Evolutionary conservation across 441 rosid species (phyloP).

Genomic region (Sinapis alba): DNA sequence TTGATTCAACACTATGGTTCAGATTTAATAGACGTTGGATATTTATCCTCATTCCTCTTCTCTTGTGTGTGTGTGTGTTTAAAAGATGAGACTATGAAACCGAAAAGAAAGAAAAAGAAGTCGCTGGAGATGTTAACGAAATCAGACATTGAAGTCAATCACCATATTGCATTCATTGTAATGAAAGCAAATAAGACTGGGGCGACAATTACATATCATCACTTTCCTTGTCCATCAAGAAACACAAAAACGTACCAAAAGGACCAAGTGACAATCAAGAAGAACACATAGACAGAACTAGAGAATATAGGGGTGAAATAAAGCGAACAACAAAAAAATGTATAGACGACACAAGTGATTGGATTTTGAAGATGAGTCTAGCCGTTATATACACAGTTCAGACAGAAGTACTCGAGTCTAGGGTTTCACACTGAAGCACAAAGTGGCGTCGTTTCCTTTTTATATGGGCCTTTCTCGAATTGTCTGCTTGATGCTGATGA

Average conservation of each 20-base stretch:
- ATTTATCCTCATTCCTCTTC: not conserved
- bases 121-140: not conserved
- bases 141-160: slow-evolving; percentile 15
- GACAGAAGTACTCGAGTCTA: not conserved
- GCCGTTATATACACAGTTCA: not conserved
- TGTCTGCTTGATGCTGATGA: not conserved
- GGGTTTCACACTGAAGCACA: not conserved
- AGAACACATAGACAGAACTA: not conserved
- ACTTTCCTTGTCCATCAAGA: not conserved
- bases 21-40: slow-evolving; percentile 15
- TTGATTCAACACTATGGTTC: not conserved
- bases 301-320: not conserved
- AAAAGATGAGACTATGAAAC: not conserved
- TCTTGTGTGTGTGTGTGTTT: not conserved
- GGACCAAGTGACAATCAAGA: not conserved
- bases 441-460: not conserved
- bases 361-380: not conserved
- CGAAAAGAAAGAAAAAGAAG: not conserved
- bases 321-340: not conserved
- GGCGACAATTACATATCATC: slow-evolving; percentile 22
- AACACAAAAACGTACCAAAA: not conserved
- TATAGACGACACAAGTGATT: not conserved
- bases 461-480: not conserved
- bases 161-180: slow-evolving; percentile 1
- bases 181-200: slow-evolving; percentile 8